A percentile compares a stretch with the other conserved stretches of the same genome.
Conservation (phyloP, 805 yeast species). For the Myxozyma udenii region DNA sequence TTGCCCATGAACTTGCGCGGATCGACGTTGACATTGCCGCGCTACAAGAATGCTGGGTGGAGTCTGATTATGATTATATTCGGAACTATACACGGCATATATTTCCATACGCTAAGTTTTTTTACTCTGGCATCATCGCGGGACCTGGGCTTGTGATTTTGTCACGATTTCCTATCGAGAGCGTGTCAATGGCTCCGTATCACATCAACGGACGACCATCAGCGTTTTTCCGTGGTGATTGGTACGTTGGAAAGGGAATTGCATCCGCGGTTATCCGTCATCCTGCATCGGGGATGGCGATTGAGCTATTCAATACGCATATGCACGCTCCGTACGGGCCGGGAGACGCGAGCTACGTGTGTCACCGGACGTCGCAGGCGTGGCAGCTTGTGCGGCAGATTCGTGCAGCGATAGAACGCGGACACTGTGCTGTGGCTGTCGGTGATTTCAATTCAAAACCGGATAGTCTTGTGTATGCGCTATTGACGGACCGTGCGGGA, state of each 20-base stretch:
- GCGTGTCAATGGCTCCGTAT: constrained; percentile 75
- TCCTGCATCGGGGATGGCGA: constrained; percentile 41
- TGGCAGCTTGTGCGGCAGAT: constrained; percentile 85
- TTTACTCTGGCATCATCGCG: constrained; percentile 70
- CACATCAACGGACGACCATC: constrained; percentile 93
- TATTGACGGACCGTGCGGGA: constrained; percentile 66
- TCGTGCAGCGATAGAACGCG: constrained; percentile 59
- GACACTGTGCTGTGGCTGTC: constrained; percentile 81
- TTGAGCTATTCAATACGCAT: constrained; percentile 85
- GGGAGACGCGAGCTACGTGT: constrained; percentile 86
- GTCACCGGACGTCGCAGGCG: constrained; percentile 92
- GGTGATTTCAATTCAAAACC: constrained; percentile 93
- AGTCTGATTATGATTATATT: constrained; percentile 74
- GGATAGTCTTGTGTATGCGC: constrained; percentile 73
- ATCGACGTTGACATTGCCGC: constrained; percentile 77
- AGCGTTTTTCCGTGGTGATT: constrained; percentile 92
- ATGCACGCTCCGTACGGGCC: constrained; percentile 93
- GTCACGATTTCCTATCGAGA: constrained; percentile 77
- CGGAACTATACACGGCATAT: constrained; percentile 43
- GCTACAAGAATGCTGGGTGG: constrained; percentile 92
- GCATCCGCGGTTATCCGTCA: constrained; percentile 69
- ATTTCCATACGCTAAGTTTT: constrained; percentile 66
- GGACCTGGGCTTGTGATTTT: constrained; percentile 92
- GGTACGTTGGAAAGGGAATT: constrained; percentile 92
- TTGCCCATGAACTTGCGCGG: constrained; percentile 61